phyloP scores from a whole-genome alignment of 1,284 basidiomycete genomes.

The Dichomitus squalens region DNA sequence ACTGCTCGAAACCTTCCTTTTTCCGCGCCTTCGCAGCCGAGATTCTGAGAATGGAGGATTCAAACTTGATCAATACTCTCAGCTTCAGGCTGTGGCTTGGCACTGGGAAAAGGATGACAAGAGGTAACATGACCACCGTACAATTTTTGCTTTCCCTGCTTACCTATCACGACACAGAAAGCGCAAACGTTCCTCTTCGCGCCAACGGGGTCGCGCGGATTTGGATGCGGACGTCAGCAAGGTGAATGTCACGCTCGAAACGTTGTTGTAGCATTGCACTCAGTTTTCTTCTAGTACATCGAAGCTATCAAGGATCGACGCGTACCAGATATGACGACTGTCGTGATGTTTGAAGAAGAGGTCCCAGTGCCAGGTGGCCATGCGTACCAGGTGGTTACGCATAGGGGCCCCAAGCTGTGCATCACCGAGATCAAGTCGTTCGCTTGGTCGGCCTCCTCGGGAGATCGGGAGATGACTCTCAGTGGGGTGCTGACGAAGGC shows the following conservation, averaged over 20 bases:
- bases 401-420: not conserved
- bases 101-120: not conserved
- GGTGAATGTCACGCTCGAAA: not conserved
- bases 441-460: not conserved
- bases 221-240: not conserved
- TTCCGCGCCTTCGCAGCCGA: not conserved
- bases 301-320: not conserved
- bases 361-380: not conserved
- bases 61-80: not conserved
- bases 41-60: not conserved
- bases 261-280: not conserved
- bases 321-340: not conserved
- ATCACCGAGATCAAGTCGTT: slow-evolving; percentile 4
- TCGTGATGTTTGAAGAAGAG: not conserved
- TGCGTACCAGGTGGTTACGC: not conserved
- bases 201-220: not conserved
- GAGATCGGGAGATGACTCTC: not conserved
- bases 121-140: not conserved
- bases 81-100: not conserved
- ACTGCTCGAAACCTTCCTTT: not conserved
- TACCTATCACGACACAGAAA: not conserved
- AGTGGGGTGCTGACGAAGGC: not conserved
- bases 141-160: not conserved
- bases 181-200: too few relatives aligned
- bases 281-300: not conserved